These are phyloP conservation scores for Elaeis oleifera DNA, from an alignment of 202 grass and related monocot species.

Conservation along the genomic window DNA sequence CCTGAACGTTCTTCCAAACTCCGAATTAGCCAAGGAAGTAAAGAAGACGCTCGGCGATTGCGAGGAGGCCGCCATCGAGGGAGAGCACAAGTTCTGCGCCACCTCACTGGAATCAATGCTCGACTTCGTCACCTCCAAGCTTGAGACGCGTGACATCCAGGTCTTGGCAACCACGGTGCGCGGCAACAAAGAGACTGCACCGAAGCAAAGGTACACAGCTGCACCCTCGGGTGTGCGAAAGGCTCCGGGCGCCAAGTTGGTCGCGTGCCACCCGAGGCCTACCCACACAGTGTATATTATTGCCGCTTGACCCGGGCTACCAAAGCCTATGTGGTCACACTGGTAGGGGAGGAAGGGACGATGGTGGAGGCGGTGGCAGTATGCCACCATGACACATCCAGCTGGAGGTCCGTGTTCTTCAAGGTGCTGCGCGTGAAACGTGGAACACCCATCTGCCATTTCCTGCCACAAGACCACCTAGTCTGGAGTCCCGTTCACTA, in stretches of 20 bases:
- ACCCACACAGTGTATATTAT: constrained; percentile 77
- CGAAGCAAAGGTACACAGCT: constrained; percentile 62
- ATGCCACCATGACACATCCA: constrained; percentile 75
- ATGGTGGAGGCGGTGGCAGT: constrained; percentile 60
- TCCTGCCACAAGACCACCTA: too few species aligned
- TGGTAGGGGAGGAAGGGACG: constrained; percentile 56
- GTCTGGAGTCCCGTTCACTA: too few species aligned
- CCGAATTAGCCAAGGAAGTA: constrained; percentile 46
- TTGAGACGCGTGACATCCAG: constrained; percentile 53
- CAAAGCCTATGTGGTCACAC: constrained; percentile 58
- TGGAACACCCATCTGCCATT: too few species aligned
- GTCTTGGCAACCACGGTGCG: constrained; percentile 40
- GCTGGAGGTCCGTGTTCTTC: constrained; percentile 48
- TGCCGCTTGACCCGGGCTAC: constrained; percentile 61
- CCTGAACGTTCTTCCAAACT: constrained; percentile 47
- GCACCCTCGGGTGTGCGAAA: constrained; percentile 26
- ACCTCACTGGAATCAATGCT: constrained; percentile 94
- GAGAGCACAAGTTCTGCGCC: constrained; percentile 75
- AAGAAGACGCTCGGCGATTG: constrained; percentile 57
- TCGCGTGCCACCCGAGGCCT: constrained; percentile 79
- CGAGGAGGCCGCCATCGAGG: constrained; percentile 37
- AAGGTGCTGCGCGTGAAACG: too few species aligned
- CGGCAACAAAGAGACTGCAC: constrained; percentile 26
- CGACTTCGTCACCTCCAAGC: constrained; percentile 58
- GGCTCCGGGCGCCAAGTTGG: constrained; percentile 26